Conservation (phyloP, 2,329 filamentous ascomycete genomes). For the Colletotrichum lupini region DNA sequence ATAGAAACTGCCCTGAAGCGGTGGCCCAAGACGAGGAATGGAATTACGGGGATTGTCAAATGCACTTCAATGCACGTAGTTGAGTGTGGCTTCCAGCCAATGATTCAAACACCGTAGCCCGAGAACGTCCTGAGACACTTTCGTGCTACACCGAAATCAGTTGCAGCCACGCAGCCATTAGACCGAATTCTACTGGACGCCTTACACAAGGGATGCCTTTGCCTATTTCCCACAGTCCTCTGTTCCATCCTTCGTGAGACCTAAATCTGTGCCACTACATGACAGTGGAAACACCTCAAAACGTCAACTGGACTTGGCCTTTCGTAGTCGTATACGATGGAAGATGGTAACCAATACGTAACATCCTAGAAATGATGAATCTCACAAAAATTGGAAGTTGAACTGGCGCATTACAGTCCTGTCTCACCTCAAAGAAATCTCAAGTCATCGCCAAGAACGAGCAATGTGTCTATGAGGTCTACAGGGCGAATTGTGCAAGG, state of each 20-base stretch:
- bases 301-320: background rate
- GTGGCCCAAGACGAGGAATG: background rate
- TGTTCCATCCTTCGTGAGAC: background rate
- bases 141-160: background rate
- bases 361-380: background rate
- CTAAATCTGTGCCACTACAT: background rate
- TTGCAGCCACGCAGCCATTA: background rate
- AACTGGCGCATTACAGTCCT: background rate
- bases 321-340: background rate
- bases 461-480: background rate
- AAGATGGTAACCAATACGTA: background rate
- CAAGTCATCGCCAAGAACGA: background rate
- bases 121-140: background rate
- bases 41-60: background rate
- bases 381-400: background rate
- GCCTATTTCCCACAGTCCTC: background rate
- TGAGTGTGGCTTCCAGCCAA: background rate
- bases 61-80: background rate
- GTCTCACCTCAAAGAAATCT: background rate
- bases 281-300: background rate
- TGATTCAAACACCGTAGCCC: background rate
- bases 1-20: too few relatives aligned
- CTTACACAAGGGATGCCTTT: background rate
- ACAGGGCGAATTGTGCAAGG: background rate
- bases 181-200: background rate